Base-by-base conservation (phyloP, 352 stramenopile species). In the Peronosclerospora sorghi region DNA sequence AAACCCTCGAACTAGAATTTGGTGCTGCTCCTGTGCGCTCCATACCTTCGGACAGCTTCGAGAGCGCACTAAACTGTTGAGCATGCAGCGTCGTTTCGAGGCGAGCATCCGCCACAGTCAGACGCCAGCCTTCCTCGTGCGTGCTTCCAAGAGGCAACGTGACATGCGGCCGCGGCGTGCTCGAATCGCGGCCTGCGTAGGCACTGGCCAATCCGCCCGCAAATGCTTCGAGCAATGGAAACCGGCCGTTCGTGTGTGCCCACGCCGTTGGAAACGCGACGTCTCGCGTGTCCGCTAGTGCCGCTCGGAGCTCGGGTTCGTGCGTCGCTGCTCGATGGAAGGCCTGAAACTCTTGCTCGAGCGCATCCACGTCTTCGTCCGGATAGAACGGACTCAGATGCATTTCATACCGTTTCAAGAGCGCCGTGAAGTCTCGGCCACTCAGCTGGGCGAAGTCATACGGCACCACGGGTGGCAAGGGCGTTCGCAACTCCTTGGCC, bases 201-300 rank as follows among this genome's bases (percentile, higher is more conserved):
- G 74, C 56, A 21, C 62, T 82, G 17, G 73, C 73, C 12, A 86
- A 60, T 0, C 70, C 70, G 1, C 65, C 73, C 0, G 68, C 73
- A 35, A 86, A 83, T 15, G 53, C 51, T 49, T 83, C 68, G 8
- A 86, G 59, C 21, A 57, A 32, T 15, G 51, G 55, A 28, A 82
- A 86, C 7, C 70, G 65, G 0, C 55, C 43, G 3, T 55, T 37
- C 0, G 59, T 70, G 6, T 45, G 32, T 5, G 41, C 36, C 73
- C 73, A 86, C 5, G 65, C 57, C 15, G 29, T 32, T 18, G 73
- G 56, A 41, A 86, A 86, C 17, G 59, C 34, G 9, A 40, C 52
- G 7, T 65, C 47, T 1, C 45, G 51, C 14, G 48, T 40, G 27
- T 54, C 51, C 3, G 41, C 48, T 30, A 67, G 34, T 0, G 44